A percentile compares a stretch with the other conserved stretches of the same genome.
Evolutionary conservation across 164 flowering plant species (phyloP).

Genomic region (Cinnamomum micranthum): DNA sequence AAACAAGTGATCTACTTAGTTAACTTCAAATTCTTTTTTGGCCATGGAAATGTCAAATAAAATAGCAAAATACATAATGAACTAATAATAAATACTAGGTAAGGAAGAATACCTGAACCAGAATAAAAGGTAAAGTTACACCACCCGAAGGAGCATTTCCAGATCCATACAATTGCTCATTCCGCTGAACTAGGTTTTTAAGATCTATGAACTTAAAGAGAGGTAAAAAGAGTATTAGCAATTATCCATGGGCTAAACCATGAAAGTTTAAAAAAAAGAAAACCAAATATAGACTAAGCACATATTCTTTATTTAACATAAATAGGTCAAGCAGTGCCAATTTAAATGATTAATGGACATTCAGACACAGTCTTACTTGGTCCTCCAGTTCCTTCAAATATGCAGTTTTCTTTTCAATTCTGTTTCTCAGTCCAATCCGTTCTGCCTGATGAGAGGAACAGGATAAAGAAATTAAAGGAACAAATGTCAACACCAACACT

Average conservation of each 20-base stretch:
- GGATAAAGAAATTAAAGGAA: background rate
- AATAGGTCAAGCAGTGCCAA: background rate
- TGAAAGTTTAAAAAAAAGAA: background rate
- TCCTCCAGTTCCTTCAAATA: constrained; percentile 90
- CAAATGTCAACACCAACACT: background rate
- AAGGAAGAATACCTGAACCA: constrained; percentile 27
- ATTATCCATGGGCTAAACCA: background rate
- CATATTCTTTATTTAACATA: background rate
- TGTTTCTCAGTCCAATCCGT: constrained; percentile 52
- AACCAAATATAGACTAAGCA: background rate
- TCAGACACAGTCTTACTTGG: constrained; percentile 46
- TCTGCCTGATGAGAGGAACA: constrained; percentile 51
- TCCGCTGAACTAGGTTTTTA: constrained; percentile 20
- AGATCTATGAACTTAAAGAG: constrained; percentile 18
- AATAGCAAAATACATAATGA: background rate
- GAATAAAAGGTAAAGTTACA: constrained; percentile 27
- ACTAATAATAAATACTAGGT: background rate
- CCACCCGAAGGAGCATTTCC: constrained; percentile 19
- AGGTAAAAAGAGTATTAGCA: background rate
- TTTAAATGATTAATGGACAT: background rate
- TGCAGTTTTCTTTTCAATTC: constrained; percentile 83
- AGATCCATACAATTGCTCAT: constrained; percentile 12
- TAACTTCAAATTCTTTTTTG: background rate
- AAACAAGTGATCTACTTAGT: too few relatives aligned
- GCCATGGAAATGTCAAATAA: background rate